Conservation (phyloP, 1,139 yeast species). For the Sugiyamaella xylanicola region DNA sequence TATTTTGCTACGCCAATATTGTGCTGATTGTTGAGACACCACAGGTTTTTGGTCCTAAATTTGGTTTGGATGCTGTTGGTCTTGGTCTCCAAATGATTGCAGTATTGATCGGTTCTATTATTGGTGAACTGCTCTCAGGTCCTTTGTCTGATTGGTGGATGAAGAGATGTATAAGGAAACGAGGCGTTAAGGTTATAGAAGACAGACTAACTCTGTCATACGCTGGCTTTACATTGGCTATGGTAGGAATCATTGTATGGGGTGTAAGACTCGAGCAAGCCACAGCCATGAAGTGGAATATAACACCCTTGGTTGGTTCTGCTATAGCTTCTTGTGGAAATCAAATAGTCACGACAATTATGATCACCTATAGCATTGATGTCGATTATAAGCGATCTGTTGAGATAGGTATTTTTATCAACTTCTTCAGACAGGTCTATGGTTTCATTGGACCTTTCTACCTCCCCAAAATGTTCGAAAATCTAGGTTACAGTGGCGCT, state of each 20-base stretch:
- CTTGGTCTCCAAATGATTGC: conserved; percentile 39
- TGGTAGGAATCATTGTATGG: conserved; percentile 39
- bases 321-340: conserved; percentile 40
- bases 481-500: conserved; percentile 21
- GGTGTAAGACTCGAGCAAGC: conserved; percentile 37
- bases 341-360: conserved; percentile 38
- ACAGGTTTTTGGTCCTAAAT: conserved; percentile 35
- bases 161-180: conserved; percentile 25
- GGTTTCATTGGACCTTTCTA: conserved; percentile 23
- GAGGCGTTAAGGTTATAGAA: conserved; percentile 31
- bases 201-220: conserved; percentile 38
- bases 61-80: conserved; percentile 36
- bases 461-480: conserved; percentile 19
- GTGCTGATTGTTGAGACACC: conserved; percentile 40
- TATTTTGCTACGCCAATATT: conserved; percentile 38
- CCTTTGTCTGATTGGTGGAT: conserved; percentile 41
- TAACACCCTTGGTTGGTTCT: conserved; percentile 39
- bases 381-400: conserved; percentile 16
- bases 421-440: conserved; percentile 18
- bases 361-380: conserved; percentile 35
- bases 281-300: conserved; percentile 34
- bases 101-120: conserved; percentile 36
- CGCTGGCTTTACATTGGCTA: conserved; percentile 34
- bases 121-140: conserved; percentile 40
- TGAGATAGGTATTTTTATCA: conserved; percentile 16